Conservation (phyloP, 306 rosid genomes). For the Corylus avellana region DNA sequence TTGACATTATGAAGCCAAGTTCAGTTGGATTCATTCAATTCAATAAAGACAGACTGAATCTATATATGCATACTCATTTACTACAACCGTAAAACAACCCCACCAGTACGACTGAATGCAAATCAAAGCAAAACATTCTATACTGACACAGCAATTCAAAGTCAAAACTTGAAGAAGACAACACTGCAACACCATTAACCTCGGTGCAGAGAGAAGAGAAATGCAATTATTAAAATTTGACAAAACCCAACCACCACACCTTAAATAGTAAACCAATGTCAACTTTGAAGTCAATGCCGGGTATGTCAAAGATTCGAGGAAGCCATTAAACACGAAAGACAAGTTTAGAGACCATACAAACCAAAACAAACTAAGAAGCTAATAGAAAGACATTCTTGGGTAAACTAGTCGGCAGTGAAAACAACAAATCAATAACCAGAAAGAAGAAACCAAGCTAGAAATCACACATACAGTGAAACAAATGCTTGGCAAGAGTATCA, state of each 20-base stretch:
- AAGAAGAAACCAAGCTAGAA: not conserved
- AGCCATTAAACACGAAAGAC: not conserved
- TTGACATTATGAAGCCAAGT: not conserved
- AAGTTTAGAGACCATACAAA: not conserved
- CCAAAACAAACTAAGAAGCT: not conserved
- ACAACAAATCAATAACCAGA: not conserved
- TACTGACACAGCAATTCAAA: not conserved
- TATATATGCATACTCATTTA: not conserved
- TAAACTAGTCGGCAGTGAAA: not conserved
- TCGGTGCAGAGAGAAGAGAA: not conserved
- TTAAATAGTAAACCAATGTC: not conserved
- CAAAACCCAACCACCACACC: not conserved
- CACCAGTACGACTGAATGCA: not conserved
- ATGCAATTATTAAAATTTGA: not conserved
- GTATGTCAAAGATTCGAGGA: not conserved
- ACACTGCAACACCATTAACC: not conserved
- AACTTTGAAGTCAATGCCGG: not conserved
- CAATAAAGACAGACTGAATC: not conserved
- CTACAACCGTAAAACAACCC: not conserved
- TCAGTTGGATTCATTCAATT: not conserved
- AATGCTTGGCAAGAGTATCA: conserved; percentile 96
- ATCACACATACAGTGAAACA: conserved; percentile 76
- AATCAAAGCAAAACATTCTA: not conserved
- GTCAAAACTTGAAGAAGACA: not conserved
- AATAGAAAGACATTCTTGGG: not conserved